Conservation (phyloP, 345 rosid species). For the Erysimum cheiranthoides region DNA sequence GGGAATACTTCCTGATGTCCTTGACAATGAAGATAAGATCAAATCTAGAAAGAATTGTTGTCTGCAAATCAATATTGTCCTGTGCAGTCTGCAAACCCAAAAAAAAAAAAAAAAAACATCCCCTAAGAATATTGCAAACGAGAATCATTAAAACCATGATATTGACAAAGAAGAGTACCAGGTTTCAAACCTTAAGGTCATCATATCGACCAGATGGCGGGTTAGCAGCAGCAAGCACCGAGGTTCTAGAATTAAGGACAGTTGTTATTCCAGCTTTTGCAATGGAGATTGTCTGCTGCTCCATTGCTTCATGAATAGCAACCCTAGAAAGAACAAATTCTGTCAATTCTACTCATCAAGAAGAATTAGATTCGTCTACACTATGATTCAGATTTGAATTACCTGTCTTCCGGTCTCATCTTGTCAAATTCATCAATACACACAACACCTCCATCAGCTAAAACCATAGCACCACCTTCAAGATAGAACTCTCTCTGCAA, state of each 20-base stretch:
- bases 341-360: slow-evolving; percentile 1
- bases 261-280: slow-evolving; percentile 99
- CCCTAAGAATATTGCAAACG: slow-evolving; percentile 11
- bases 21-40: slow-evolving; percentile 95
- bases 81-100: slow-evolving; percentile 61
- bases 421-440: slow-evolving; percentile 98
- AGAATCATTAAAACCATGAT: slow-evolving; percentile 12
- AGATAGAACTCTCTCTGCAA: slow-evolving; percentile 95
- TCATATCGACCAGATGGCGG: slow-evolving; percentile 99
- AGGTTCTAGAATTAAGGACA: slow-evolving; percentile 93
- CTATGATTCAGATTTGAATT: slow-evolving; percentile 27
- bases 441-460: slow-evolving; percentile 98
- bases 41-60: slow-evolving; percentile 95
- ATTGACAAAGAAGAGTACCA: slow-evolving; percentile 1
- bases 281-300: slow-evolving; percentile 97
- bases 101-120: not conserved
- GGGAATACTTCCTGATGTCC: slow-evolving; percentile 81
- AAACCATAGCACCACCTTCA: slow-evolving; percentile 99
- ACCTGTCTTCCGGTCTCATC: slow-evolving; percentile 99
- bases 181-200: slow-evolving; percentile 79
- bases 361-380: not conserved
- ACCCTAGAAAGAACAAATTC: slow-evolving; percentile 54
- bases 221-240: slow-evolving; percentile 98
- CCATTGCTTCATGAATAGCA: slow-evolving; percentile 99
- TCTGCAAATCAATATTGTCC: slow-evolving; percentile 95